Evolutionary conservation across 768 basidiomycete species (phyloP).

Genomic region (Kwoniella sp.): DNA sequence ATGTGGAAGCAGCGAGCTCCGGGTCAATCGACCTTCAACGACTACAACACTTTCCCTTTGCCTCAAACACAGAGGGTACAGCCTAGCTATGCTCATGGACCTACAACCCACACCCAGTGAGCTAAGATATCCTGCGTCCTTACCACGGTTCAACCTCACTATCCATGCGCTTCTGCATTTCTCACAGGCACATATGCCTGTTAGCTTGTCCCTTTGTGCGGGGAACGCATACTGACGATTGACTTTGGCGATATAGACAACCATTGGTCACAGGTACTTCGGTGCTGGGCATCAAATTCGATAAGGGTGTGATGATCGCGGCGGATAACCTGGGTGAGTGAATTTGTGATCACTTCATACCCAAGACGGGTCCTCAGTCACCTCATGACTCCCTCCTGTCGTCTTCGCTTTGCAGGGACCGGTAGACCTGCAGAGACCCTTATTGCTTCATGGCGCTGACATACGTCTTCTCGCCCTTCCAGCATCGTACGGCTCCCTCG

Average conservation of each 20-base stretch:
- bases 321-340: slow-evolving; percentile 89
- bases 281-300: slow-evolving; percentile 89
- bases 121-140: slow-evolving; percentile 16
- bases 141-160: background rate
- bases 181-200: background rate
- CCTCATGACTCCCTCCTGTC: too few relatives aligned
- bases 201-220: background rate
- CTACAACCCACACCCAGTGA: slow-evolving; percentile 74
- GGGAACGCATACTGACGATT: background rate
- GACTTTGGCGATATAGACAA: slow-evolving; percentile 62
- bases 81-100: slow-evolving; percentile 57
- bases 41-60: slow-evolving; percentile 75
- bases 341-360: slow-evolving; percentile 14
- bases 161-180: background rate
- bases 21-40: slow-evolving; percentile 68
- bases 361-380: too few relatives aligned
- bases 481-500: slow-evolving; percentile 97
- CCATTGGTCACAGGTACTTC: slow-evolving; percentile 97
- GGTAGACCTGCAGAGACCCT: too few relatives aligned
- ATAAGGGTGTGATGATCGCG: slow-evolving; percentile 97
- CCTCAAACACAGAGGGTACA: slow-evolving; percentile 49
- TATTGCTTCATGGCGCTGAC: too few relatives aligned
- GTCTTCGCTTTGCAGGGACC: too few relatives aligned
- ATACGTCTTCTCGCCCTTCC: slow-evolving; percentile 10
- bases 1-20: slow-evolving; percentile 23